phyloP scores from a whole-genome alignment of 2,329 filamentous ascomycete genomes.

The Iodosphaeria phyllophila region DNA sequence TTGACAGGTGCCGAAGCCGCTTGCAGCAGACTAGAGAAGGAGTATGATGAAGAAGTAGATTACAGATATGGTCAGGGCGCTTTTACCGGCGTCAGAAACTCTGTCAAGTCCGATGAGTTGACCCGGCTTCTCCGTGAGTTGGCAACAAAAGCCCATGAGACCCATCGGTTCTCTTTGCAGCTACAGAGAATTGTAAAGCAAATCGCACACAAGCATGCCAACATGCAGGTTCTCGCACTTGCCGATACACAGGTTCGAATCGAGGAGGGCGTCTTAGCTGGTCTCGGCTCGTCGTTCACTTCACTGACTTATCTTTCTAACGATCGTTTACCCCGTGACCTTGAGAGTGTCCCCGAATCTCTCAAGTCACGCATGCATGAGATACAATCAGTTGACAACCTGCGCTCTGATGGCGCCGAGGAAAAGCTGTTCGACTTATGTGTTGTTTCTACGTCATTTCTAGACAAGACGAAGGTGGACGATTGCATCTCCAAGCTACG shows the following conservation, averaged over 20 bases:
- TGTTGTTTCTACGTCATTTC: conserved; percentile 15
- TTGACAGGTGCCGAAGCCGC: too few species aligned
- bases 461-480: conserved; percentile 9
- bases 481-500: conserved; percentile 11
- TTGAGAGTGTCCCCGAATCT: conserved; percentile 4
- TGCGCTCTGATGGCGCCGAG: conserved; percentile 3
- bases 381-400: conserved; percentile 6
- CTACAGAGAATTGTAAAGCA: conserved; percentile 16
- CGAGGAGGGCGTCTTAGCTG: conserved; percentile 12
- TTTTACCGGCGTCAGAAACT: too few species aligned
- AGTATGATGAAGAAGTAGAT: too few species aligned
- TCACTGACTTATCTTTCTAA: conserved; percentile 5
- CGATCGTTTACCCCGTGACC: conserved; percentile 2
- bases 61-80: too few species aligned
- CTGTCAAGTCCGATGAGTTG: conserved; percentile 9
- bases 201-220: conserved; percentile 18
- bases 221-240: conserved; percentile 19
- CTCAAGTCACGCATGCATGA: too few species aligned
- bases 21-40: too few species aligned
- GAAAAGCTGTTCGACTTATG: conserved; percentile 12
- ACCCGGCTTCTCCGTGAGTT: too few species aligned
- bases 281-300: conserved; percentile 14
- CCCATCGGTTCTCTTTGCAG: conserved; percentile 14
- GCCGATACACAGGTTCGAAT: conserved; percentile 13
- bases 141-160: conserved; percentile 13